Conservation (phyloP, 2,329 filamentous ascomycete genomes). For the Coniochaeta hoffmannii region DNA sequence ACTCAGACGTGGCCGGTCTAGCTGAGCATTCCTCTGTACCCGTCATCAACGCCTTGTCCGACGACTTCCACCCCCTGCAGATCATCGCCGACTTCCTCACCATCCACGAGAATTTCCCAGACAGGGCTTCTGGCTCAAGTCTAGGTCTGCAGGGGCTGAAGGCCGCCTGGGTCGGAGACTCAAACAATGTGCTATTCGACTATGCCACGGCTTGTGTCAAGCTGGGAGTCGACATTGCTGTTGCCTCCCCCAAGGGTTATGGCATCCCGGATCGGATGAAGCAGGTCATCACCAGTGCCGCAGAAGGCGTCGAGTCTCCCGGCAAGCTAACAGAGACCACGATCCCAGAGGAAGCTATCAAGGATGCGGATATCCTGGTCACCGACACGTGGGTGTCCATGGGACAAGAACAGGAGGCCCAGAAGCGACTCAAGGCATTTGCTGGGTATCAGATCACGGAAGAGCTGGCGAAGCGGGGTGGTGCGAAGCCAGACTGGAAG, state of each 20-base stretch:
- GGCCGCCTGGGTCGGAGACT: conserved; percentile 92
- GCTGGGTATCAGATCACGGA: conserved; percentile 86
- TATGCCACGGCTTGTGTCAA: conserved; percentile 83
- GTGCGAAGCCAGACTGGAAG: conserved; percentile 83
- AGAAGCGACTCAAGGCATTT: conserved; percentile 73
- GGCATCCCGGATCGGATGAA: conserved; percentile 71
- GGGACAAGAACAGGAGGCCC: conserved; percentile 85
- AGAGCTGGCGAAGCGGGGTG: conserved; percentile 74
- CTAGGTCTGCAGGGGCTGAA: conserved; percentile 77
- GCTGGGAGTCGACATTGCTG: conserved; percentile 76
- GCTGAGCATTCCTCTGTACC: conserved; percentile 69
- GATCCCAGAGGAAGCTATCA: conserved; percentile 76
- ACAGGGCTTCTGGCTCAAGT: conserved; percentile 26
- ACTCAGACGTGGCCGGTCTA: conserved; percentile 65
- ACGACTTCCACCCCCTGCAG: conserved; percentile 90
- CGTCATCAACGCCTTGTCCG: conserved; percentile 81
- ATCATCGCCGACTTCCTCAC: conserved; percentile 92
- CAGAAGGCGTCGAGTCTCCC: conserved; percentile 45
- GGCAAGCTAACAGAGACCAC: conserved; percentile 69
- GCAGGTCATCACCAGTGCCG: conserved; percentile 60
- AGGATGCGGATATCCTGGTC: conserved; percentile 80
- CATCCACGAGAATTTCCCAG: conserved; percentile 69
- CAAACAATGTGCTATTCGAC: conserved; percentile 95
- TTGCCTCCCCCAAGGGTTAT: conserved; percentile 82
- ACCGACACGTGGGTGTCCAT: conserved; percentile 99